A percentile compares a stretch with the other conserved stretches of the same genome.
phyloP scores from a whole-genome alignment of 2,329 filamentous ascomycete species.

The Cladosporium sp. region DNA sequence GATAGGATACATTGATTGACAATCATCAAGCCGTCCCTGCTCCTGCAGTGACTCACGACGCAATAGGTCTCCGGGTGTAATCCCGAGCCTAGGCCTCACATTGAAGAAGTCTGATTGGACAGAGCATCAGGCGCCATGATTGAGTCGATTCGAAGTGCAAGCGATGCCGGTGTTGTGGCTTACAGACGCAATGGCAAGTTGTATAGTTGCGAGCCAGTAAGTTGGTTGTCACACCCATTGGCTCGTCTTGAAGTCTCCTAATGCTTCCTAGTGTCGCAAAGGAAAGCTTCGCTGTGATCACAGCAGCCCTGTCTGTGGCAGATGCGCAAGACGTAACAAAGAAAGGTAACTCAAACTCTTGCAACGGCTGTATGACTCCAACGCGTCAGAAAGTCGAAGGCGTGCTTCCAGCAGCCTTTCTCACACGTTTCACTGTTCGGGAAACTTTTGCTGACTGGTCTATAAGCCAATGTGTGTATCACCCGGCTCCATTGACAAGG shows the following conservation, averaged over 20 bases:
- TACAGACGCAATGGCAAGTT: slow-evolving; percentile 31
- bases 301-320: slow-evolving; percentile 26
- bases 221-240: slow-evolving; percentile 2
- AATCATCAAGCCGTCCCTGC: background rate
- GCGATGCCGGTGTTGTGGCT: slow-evolving; percentile 3
- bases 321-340: slow-evolving; percentile 28
- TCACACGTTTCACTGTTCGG: background rate
- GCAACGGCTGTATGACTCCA: too few species aligned
- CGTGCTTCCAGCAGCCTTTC: background rate
- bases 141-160: background rate
- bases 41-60: background rate
- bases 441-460: background rate
- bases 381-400: too few species aligned
- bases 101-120: too few species aligned
- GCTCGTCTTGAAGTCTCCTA: background rate
- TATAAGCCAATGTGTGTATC: slow-evolving; percentile 28
- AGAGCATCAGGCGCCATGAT: background rate
- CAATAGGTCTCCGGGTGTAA: background rate
- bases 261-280: slow-evolving; percentile 21
- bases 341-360: background rate
- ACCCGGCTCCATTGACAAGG: slow-evolving; percentile 29
- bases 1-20: too few species aligned
- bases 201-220: slow-evolving; percentile 30
- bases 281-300: slow-evolving; percentile 33
- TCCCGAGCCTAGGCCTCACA: too few species aligned